Conservation (phyloP, 1,139 yeast genomes). For the Taphrina pruni region DNA sequence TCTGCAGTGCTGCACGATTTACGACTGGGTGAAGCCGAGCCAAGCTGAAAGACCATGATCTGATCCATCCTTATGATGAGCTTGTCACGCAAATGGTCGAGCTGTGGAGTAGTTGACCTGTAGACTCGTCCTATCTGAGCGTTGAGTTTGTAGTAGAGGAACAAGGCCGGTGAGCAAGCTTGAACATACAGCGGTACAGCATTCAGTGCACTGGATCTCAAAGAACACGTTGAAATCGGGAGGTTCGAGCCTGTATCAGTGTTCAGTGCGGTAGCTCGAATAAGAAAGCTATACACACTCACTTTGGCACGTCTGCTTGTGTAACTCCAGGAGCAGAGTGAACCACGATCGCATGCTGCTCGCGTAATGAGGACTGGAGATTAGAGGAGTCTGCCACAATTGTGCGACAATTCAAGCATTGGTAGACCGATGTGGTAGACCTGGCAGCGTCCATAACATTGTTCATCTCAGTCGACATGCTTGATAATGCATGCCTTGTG, state of each 20-base stretch:
- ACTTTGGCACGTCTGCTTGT: conserved; percentile 12
- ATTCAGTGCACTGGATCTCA: conserved; percentile 9
- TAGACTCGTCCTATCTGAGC: conserved; percentile 12
- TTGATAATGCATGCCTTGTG: too few relatives aligned
- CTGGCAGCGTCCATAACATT: too few relatives aligned
- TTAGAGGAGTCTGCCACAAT: conserved; percentile 12
- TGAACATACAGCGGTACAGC: background rate
- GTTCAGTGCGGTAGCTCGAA: background rate
- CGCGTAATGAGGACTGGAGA: conserved; percentile 3
- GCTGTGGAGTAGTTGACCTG: conserved; percentile 9
- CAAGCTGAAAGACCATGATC: conserved; percentile 14
- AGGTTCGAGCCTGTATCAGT: conserved; percentile 5
- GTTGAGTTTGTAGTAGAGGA: background rate
- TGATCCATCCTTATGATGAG: conserved; percentile 13
- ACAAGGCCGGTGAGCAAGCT: background rate
- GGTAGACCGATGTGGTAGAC: conserved; percentile 2
- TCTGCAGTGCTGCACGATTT: background rate
- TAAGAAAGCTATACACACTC: background rate
- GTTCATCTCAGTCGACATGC: too few relatives aligned
- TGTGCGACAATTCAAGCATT: conserved; percentile 12
- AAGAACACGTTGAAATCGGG: conserved; percentile 10
- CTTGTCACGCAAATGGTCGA: conserved; percentile 15
- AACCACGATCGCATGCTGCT: conserved; percentile 15
- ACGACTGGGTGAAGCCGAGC: background rate
- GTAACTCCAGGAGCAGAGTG: background rate